Base-by-base conservation (phyloP, 768 basidiomycete genomes). In the Leccinum uliginosum region DNA sequence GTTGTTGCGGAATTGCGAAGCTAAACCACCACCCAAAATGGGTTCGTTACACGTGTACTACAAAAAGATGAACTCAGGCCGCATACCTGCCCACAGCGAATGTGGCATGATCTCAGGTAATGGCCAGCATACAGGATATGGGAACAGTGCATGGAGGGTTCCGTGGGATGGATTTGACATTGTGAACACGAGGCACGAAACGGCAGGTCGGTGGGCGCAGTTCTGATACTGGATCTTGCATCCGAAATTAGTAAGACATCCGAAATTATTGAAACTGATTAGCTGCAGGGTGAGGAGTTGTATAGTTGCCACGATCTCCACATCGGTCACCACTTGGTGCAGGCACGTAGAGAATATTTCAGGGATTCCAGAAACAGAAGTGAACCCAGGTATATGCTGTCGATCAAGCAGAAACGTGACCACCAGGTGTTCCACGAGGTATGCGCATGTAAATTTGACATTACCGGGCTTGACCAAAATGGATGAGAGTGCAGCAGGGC, bases 141-240 rank as follows among this genome's bases (percentile, higher is more conserved):
- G 53, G 30, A 62, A 57, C 44, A 30, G 53, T 60, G 47, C 53
- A 43, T 53, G 57, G 55, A 43, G 50, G 32, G 38, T 44, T 49
- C 58, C 66, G 55, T 68, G 51, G 40, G 66, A 61, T 53, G 30
- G 50, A 55, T 47, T 58, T 53, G 54, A 62, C 50, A 67, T 50
- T 29, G 58, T 29, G 27, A 70, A 70, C 71, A 72, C 59, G 68
- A 71, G 68, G 71, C 59, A 51, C 23, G n/a, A 54, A 56, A 52
- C 45, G 49, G 54, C 54, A 51, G 54, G 61, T 59, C 24, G 14
- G 49, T 54, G 56, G 53, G 50, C 47, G 32, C n/a, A 10, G 54
- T n/a, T 52, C 45, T 53, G 47, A 49, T 27, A 53, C n/a, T n/a
- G 40, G 40, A 19, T 50, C 59, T 56, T 57, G 54, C 59, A 61